These are phyloP conservation scores for Talaromyces trachyspermus DNA, from an alignment of 495 filamentous ascomycete genomes.

Conservation along the genomic window DNA sequence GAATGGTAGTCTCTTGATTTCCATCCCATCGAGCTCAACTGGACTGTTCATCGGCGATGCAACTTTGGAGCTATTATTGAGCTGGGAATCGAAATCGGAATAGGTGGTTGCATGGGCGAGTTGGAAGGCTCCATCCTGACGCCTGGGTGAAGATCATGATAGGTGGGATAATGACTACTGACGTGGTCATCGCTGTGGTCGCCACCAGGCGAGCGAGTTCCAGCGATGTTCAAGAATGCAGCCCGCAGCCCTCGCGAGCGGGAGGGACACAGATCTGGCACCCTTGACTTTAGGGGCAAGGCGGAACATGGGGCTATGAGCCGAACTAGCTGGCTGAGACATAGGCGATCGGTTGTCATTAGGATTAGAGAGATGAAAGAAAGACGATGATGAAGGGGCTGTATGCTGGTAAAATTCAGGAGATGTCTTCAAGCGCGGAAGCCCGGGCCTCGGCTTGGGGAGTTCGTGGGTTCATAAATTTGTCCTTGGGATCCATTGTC, in stretches of 20 bases:
- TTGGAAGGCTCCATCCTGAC: not conserved
- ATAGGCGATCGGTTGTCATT: conserved; percentile 20
- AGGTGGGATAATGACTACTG: no score
- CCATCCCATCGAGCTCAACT: conserved; percentile 1
- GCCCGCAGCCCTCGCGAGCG: conserved; percentile 27
- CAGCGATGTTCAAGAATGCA: conserved; percentile 28
- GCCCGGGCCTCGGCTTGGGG: conserved; percentile 40
- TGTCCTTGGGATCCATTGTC: conserved; percentile 73
- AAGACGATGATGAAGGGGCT: conserved; percentile 18
- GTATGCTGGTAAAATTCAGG: conserved; percentile 39
- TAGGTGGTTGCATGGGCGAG: no score
- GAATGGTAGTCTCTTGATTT: conserved; percentile 5
- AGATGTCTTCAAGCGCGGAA: conserved; percentile 48
- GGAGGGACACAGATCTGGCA: conserved; percentile 37
- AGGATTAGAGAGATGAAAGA: conserved; percentile 15
- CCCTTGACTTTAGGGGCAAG: conserved; percentile 17
- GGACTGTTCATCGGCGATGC: conserved; percentile 6
- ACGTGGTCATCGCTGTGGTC: not conserved
- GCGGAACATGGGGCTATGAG: conserved; percentile 10
- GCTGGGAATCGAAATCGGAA: not conserved
- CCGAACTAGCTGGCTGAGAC: conserved; percentile 33
- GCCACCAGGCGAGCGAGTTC: conserved; percentile 6
- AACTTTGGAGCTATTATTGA: conserved; percentile 3
- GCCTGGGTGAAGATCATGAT: not conserved
- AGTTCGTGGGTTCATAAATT: conserved; percentile 61